phyloP scores from a whole-genome alignment of 2,329 filamentous ascomycete species.

The Boeremia exigua region DNA sequence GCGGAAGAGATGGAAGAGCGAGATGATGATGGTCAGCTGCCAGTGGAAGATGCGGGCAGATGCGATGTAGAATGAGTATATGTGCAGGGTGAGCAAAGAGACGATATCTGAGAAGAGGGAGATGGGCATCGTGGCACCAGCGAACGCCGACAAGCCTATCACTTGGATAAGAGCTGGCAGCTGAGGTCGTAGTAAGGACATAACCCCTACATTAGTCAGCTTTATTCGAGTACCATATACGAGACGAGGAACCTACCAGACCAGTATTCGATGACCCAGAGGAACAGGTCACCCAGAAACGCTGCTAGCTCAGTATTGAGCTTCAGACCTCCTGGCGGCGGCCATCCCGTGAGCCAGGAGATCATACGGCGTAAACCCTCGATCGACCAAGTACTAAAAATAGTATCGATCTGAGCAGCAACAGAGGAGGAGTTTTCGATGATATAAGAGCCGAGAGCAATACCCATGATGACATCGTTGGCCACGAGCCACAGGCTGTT shows the following conservation, averaged over 20 bases:
- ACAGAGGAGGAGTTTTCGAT: conserved; percentile 92
- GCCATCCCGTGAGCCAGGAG: conserved; percentile 90
- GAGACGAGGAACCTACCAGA: conserved; percentile 64
- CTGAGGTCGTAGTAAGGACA: conserved; percentile 76
- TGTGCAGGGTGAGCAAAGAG: conserved; percentile 89
- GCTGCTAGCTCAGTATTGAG: conserved; percentile 90
- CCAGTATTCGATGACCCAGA: conserved; percentile 99
- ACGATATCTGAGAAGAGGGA: conserved; percentile 93
- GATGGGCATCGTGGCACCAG: conserved; percentile 95
- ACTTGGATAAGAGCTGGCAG: conserved; percentile 90
- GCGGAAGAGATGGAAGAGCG: conserved; percentile 97
- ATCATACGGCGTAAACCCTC: conserved; percentile 88
- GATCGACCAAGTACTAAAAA: conserved; percentile 84
- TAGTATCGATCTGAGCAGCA: conserved; percentile 75
- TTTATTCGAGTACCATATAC: background rate
- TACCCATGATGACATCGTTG: conserved; percentile 98
- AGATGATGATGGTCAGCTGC: conserved; percentile 96
- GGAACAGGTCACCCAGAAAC: conserved; percentile 93
- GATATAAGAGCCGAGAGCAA: conserved; percentile 94
- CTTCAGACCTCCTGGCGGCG: conserved; percentile 81
- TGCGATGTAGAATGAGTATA: conserved; percentile 97
- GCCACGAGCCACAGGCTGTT: conserved; percentile 98
- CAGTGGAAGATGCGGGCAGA: conserved; percentile 97
- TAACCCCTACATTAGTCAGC: conserved; percentile 64
- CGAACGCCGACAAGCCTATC: conserved; percentile 93